phyloP scores from a whole-genome alignment of 306 rosid species.

The Dalbergia cochinchinensis region DNA sequence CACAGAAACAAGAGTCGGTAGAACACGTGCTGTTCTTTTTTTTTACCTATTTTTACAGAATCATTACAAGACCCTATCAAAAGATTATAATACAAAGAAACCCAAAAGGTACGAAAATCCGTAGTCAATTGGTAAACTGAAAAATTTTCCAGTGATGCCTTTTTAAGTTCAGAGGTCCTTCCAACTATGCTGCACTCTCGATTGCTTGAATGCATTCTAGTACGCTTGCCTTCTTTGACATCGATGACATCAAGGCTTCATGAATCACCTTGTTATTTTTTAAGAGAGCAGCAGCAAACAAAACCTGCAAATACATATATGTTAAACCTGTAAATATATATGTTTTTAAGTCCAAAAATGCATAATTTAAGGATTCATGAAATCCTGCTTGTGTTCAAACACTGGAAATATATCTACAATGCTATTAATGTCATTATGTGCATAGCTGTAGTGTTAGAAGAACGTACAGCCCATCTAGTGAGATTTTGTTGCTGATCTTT shows the following conservation, averaged over 20 bases:
- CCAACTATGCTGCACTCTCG: constrained; percentile 66
- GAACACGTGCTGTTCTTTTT: neutral
- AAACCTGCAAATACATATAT: constrained; percentile 59
- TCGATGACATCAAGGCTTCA: constrained; percentile 74
- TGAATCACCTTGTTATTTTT: constrained; percentile 76
- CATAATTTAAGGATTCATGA: neutral
- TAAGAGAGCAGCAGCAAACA: constrained; percentile 83
- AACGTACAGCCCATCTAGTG: constrained; percentile 98
- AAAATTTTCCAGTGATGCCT: too few relatives aligned
- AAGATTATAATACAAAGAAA: neutral
- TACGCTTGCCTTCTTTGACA: constrained; percentile 75
- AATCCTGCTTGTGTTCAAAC: constrained; percentile 18
- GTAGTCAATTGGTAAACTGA: neutral
- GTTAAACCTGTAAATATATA: neutral
- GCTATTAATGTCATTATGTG: neutral
- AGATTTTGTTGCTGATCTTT: constrained; percentile 97
- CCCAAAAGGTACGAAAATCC: neutral
- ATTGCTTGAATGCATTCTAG: constrained; percentile 85
- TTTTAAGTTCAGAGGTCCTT: neutral
- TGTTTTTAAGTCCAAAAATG: neutral
- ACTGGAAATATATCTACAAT: constrained; percentile 2
- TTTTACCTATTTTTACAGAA: neutral
- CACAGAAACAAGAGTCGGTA: neutral
- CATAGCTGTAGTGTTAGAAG: constrained; percentile 4
- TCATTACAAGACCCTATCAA: neutral